Conservation (phyloP, 2,329 filamentous ascomycete species). For the Talaromyces marneffei region DNA sequence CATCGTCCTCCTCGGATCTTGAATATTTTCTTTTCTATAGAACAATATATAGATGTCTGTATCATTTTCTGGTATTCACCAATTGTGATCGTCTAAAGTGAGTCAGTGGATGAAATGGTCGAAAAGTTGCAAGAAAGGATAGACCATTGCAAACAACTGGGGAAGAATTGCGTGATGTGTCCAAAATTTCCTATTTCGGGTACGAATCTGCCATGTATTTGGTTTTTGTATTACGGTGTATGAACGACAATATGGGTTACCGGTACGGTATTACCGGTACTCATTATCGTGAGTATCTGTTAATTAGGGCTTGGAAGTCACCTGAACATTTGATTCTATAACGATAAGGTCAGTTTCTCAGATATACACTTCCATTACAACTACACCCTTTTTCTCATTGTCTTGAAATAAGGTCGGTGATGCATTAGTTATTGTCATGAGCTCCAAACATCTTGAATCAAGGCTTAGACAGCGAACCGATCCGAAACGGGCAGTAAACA, state of each 20-base stretch:
- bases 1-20: not conserved
- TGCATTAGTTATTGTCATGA: not conserved
- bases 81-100: not conserved
- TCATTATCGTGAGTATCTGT: not conserved
- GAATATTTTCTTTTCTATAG: not conserved
- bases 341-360: not conserved
- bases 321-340: not conserved
- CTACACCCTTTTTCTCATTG: not conserved
- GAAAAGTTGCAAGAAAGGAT: not conserved
- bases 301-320: not conserved
- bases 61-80: not conserved
- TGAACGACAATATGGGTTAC: not conserved
- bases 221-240: not conserved
- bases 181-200: slow-evolving; percentile 2
- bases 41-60: not conserved
- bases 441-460: not conserved
- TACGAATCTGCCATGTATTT: not conserved
- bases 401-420: not conserved
- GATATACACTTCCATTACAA: not conserved
- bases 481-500: too few species aligned
- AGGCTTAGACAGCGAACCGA: not conserved
- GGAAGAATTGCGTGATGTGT: slow-evolving; percentile 9
- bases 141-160: slow-evolving; percentile 4
- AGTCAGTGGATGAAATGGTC: not conserved
- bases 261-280: not conserved